These are phyloP conservation scores for Phanerochaete sordida DNA, from an alignment of 768 basidiomycete genomes.

Conservation along the genomic window DNA sequence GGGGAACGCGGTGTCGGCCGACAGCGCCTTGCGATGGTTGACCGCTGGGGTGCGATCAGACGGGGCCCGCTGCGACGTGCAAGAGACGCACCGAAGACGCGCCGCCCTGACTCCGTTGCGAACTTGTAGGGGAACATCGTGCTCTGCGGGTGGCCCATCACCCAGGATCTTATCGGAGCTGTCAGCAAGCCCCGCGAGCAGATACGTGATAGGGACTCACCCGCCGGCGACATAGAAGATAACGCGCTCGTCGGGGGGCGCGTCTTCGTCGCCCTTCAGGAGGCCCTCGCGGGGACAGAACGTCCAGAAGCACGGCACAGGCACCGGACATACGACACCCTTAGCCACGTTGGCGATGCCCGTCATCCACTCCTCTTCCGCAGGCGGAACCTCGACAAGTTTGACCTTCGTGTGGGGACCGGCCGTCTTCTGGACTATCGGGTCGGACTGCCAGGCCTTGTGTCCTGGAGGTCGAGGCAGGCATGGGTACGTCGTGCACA, in stretches of 20 bases:
- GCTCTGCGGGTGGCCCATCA: constrained; percentile 13
- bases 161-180: constrained; percentile 6
- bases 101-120: background rate
- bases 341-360: background rate
- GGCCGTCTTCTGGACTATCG: background rate
- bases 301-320: constrained; percentile 12
- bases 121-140: constrained; percentile 14
- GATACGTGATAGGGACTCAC: background rate
- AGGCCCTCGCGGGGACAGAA: background rate
- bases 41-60: background rate
- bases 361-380: constrained; percentile 1
- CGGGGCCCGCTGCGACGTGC: background rate
- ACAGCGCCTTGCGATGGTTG: constrained; percentile 21
- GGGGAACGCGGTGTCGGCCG: constrained; percentile 40
- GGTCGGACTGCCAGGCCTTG: constrained; percentile 6
- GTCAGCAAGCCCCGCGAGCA: background rate
- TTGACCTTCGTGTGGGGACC: constrained; percentile 7
- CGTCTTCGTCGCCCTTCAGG: background rate
- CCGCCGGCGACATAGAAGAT: constrained; percentile 11
- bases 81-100: constrained; percentile 7
- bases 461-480: constrained; percentile 5
- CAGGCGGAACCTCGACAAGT: constrained; percentile 3
- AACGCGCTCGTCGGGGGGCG: background rate
- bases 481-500: constrained; percentile 9
- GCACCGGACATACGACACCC: background rate